Evolutionary conservation across 345 rosid genomes (phyloP).

Genomic region (Brassica juncea): DNA sequence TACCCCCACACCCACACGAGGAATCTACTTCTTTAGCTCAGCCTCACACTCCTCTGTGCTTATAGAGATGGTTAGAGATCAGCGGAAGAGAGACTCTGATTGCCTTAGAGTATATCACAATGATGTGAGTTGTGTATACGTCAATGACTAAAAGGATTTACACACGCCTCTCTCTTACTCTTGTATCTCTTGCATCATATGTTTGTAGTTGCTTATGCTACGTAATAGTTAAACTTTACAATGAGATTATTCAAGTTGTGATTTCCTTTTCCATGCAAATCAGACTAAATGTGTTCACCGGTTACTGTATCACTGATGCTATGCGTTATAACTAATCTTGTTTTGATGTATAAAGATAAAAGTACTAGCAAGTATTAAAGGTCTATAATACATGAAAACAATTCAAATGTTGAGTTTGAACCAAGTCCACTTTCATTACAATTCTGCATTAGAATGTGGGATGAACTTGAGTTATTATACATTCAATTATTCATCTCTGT

Average conservation of each 20-base stretch:
- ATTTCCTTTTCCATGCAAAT: background rate
- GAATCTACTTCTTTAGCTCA: background rate
- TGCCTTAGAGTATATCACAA: background rate
- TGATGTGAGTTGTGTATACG: background rate
- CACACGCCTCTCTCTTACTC: background rate
- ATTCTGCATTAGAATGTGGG: background rate
- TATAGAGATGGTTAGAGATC: background rate
- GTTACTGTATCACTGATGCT: background rate
- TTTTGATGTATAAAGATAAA: background rate
- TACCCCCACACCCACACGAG: background rate
- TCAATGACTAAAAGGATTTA: background rate
- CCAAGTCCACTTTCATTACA: background rate
- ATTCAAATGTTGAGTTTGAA: background rate
- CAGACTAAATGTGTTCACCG: background rate
- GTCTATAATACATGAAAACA: background rate
- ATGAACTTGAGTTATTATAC: background rate
- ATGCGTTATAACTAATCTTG: background rate
- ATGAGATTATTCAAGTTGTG: background rate
- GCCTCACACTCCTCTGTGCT: background rate
- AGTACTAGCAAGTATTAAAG: background rate
- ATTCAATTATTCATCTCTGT: background rate
- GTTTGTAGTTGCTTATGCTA: background rate
- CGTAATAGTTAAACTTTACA: background rate
- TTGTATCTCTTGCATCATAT: background rate
- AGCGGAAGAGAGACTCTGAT: background rate